Evolutionary conservation across 441 rosid species (phyloP).

Genomic region (Isatis lusitanica): DNA sequence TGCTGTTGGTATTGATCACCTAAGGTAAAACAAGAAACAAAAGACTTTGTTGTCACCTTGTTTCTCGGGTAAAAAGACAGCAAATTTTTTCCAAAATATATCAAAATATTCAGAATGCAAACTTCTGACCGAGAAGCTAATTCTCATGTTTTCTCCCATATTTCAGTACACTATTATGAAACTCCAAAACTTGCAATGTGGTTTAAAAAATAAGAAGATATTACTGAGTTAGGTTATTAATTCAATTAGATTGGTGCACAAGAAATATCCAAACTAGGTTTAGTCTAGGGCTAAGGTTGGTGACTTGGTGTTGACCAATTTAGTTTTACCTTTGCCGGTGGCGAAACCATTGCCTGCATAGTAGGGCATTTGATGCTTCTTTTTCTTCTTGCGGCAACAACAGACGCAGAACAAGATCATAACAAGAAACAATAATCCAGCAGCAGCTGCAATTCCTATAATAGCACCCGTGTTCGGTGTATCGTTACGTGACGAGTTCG

Average conservation of each 20-base stretch:
- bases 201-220: not conserved
- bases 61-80: slow-evolving; percentile 25
- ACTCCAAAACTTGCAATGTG: not conserved
- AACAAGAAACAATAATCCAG: slow-evolving; percentile 45
- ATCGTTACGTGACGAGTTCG: slow-evolving; percentile 25
- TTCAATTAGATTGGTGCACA: slow-evolving; percentile 7
- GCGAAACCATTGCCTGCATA: slow-evolving; percentile 36
- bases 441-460: slow-evolving; percentile 49
- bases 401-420: slow-evolving; percentile 39
- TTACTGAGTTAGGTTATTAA: not conserved
- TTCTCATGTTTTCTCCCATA: not conserved
- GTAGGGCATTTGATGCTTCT: slow-evolving; percentile 46
- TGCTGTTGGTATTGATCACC: slow-evolving; percentile 39
- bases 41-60: slow-evolving; percentile 21
- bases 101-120: not conserved
- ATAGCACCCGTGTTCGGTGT: slow-evolving; percentile 33
- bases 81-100: not conserved
- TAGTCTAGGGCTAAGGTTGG: not conserved
- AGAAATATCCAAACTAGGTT: slow-evolving; percentile 6
- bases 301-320: not conserved
- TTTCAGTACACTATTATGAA: not conserved
- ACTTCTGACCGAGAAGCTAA: not conserved
- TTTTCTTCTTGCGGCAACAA: slow-evolving; percentile 58
- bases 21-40: not conserved
- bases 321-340: slow-evolving; percentile 29